Base-by-base conservation (phyloP, 2,329 filamentous ascomycete species). In the Fusarium humuli region DNA sequence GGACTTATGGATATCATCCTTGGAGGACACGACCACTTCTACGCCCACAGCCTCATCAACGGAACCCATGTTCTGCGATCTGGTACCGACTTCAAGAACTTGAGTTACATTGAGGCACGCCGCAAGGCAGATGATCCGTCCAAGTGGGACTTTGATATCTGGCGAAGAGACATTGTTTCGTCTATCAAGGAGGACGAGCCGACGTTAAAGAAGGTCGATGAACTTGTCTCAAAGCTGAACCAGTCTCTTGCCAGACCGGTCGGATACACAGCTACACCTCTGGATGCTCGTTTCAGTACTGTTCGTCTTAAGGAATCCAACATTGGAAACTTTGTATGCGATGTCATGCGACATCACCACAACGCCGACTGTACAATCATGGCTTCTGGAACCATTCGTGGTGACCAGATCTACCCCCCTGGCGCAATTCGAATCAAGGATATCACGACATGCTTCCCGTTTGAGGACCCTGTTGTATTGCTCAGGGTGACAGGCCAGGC, bases 1-100 rank as follows among this genome's bases (percentile, higher is more conserved):
- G 93, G 92, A 0, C 79, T 92, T 57, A 90, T 97, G 22, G 94
- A 98, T 77, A 88, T 97, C 37, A 92, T 98, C 46, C 85, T 97
- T 0, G 94, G 94, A 50, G 94, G 94, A 0, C 94, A 97, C 76
- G 94, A 97, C 74, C 94, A 98, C 77, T 96, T 91, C 80, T 97
- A 97, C 77, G 86, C 86, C 18, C 93, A 97, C 80, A 87, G 85
- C 57, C 76, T 94, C 58, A 86, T 96, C 78, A 94, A 94, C 65
- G 91, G 91, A 11, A 92, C 89, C 1, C 94, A 97, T 75, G 88
- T 97, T 5, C 83, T 98, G n/a, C 88, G 94, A 3, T 97, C 93
- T 0, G 94, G 94, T 1, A 93, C 91, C 20, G 94, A 98, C 78
- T 98, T 97, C 81, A 97, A 96, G 81, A 92, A 98, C 77, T 83